These are phyloP conservation scores for Avena insularis DNA, from an alignment of 176 grass and related monocot genomes.

Conservation along the genomic window DNA sequence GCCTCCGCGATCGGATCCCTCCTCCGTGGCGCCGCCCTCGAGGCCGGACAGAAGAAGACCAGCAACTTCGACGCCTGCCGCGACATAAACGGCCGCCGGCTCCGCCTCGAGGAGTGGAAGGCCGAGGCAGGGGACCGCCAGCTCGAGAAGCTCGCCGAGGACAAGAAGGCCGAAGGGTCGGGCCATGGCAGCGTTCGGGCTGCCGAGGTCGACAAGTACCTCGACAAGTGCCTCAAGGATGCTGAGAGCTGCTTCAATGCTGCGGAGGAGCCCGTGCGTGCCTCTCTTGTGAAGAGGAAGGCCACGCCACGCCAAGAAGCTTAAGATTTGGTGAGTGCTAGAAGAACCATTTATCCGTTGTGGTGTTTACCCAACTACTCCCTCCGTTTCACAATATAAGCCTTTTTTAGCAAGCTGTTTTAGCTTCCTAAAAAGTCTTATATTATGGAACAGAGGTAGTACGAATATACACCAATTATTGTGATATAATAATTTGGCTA, in stretches of 20 bases:
- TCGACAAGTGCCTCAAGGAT: slow-evolving; percentile 85
- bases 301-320: slow-evolving; percentile 64
- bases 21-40: slow-evolving; percentile 86
- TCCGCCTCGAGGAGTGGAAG: slow-evolving; percentile 97
- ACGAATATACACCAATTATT: neutral
- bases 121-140: slow-evolving; percentile 70
- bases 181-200: slow-evolving; percentile 38
- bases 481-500: neutral
- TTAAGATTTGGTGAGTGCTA: slow-evolving; percentile 84
- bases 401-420: too few species aligned
- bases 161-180: slow-evolving; percentile 86
- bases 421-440: too few species aligned
- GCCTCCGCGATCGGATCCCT: slow-evolving; percentile 71
- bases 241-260: slow-evolving; percentile 72
- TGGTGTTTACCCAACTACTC: neutral
- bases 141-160: slow-evolving; percentile 82
- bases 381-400: too few species aligned
- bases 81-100: slow-evolving; percentile 85
- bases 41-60: slow-evolving; percentile 90
- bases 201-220: slow-evolving; percentile 82
- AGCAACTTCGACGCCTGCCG: slow-evolving; percentile 94
- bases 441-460: neutral
- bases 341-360: neutral
- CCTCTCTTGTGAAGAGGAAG: slow-evolving; percentile 88
- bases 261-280: slow-evolving; percentile 75